Evolutionary conservation across 768 basidiomycete species (phyloP).

Genomic region (Phylloporus sp.): DNA sequence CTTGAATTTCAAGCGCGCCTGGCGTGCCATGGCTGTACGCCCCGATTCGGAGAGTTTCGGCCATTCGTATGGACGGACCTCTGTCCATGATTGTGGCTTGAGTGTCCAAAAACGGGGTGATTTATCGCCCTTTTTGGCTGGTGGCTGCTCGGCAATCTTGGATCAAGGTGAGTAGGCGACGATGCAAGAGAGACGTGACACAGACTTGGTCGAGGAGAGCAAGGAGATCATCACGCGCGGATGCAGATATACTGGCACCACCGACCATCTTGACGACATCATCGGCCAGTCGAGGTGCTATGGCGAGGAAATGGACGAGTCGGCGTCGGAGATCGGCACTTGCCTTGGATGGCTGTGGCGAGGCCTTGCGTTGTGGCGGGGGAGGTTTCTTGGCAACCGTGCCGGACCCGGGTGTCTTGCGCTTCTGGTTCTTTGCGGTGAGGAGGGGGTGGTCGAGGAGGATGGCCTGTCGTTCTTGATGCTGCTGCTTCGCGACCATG

Average conservation of each 20-base stretch:
- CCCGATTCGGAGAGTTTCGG: constrained; percentile 45
- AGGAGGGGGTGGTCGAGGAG: constrained; percentile 37
- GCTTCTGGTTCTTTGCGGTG: constrained; percentile 39
- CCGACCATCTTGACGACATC: constrained; percentile 43
- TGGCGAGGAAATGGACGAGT: constrained; percentile 49
- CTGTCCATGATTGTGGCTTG: constrained; percentile 56
- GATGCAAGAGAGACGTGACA: background rate
- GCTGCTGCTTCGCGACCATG: constrained; percentile 47
- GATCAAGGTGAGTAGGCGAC: background rate
- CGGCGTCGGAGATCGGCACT: constrained; percentile 32
- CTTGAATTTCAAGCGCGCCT: constrained; percentile 47
- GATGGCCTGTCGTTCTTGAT: constrained; percentile 45
- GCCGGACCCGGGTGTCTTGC: constrained; percentile 34
- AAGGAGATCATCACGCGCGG: constrained; percentile 41
- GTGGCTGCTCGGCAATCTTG: constrained; percentile 50
- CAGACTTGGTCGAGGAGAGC: constrained; percentile 50
- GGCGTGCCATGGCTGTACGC: constrained; percentile 46
- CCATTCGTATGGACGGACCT: constrained; percentile 69
- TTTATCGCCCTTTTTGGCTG: constrained; percentile 34
- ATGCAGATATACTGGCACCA: constrained; percentile 34
- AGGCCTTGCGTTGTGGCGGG: constrained; percentile 29
- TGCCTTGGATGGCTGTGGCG: constrained; percentile 19
- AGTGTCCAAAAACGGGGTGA: constrained; percentile 48
- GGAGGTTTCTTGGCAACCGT: constrained; percentile 23
- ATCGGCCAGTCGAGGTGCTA: constrained; percentile 42